Conservation (phyloP, 768 basidiomycete genomes). For the Dioszegia crocea region DNA sequence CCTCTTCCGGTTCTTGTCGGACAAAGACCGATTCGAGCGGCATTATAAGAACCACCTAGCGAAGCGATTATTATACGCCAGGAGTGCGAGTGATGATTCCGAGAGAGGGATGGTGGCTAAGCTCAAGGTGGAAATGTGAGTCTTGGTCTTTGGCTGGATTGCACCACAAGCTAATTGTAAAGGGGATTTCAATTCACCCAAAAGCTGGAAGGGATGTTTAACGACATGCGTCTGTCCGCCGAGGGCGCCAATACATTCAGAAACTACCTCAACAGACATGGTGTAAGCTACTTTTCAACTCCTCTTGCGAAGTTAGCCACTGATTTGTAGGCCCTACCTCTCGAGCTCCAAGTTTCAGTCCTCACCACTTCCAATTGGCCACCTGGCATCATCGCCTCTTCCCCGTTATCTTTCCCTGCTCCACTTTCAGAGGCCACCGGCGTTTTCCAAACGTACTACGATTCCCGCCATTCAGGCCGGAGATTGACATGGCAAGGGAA, state of each 20-base stretch:
- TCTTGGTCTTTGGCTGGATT: not conserved
- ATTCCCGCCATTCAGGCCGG: slow-evolving; percentile 80
- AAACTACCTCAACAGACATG: slow-evolving; percentile 55
- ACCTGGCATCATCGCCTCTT: slow-evolving; percentile 59
- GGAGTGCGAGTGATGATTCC: slow-evolving; percentile 94
- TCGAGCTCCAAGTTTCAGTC: slow-evolving; percentile 81
- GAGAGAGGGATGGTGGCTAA: slow-evolving; percentile 96
- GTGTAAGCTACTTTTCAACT: slow-evolving; percentile 55
- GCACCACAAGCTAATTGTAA: not conserved
- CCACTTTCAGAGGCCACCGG: slow-evolving; percentile 63
- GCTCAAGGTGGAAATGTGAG: slow-evolving; percentile 78
- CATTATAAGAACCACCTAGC: slow-evolving; percentile 97
- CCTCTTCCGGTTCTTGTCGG: slow-evolving; percentile 85
- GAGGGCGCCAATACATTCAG: slow-evolving; percentile 67
- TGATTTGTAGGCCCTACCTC: slow-evolving; percentile 60
- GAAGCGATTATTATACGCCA: slow-evolving; percentile 76
- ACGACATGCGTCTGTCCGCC: slow-evolving; percentile 83
- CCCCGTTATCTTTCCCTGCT: slow-evolving; percentile 62
- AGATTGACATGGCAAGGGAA: slow-evolving; percentile 88
- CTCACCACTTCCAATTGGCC: slow-evolving; percentile 99
- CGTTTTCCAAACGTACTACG: slow-evolving; percentile 85
- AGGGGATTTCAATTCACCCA: slow-evolving; percentile 93
- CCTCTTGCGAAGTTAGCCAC: not conserved
- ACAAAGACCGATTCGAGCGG: slow-evolving; percentile 96
- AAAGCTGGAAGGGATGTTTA: slow-evolving; percentile 98